Base-by-base conservation (phyloP, 2,329 filamentous ascomycete species). In the Aspergillus floridensis region DNA sequence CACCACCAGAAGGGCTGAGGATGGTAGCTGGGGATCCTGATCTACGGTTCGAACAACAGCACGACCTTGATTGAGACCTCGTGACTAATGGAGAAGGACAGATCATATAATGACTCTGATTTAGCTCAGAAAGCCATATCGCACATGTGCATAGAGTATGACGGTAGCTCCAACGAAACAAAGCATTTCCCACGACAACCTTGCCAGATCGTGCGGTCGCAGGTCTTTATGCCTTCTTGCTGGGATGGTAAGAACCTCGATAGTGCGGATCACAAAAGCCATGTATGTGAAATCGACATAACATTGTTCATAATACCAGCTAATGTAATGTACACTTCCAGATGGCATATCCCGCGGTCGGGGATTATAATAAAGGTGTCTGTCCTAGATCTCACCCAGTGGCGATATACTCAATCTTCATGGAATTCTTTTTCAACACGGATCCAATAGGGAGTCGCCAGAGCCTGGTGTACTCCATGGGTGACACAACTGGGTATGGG, bases 131-230 rank as follows among this genome's bases (percentile, higher is more conserved):
- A 84, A 38, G 86, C 84, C 24, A 79, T 87, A 49, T 82, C 77
- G 48, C 86, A 81, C 66, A 79, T 79, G 58, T 89, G 86, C 65
- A 76, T 88, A 11, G 78, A 79, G 57, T 79, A 81, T 53, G 74
- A 70, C 48, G 76, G 79, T 11, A 72, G 73, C 11, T 74, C 74
- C 3, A 57, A 49, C 7, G 80, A 86, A 56, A 82, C 78, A 2
- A 75, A 76, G n/a, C 74, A 85, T n/a, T 89, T 95, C 72, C 90
- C 90, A 29, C 82, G 87, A 70, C 81, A 62, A 31, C 31, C 59
- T 10, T 68, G 65, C 46, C 49, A 58, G 22, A 59, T 57, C 19
- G 63, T 76, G 49, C 69, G 74, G 49, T 69, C 71, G 22, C 72
- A 76, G 54, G 68, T 75, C 21, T 76, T 74, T 61, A 72, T 76